Base-by-base conservation (phyloP, 202 grass and related monocot genomes). In the Carex arenaria region DNA sequence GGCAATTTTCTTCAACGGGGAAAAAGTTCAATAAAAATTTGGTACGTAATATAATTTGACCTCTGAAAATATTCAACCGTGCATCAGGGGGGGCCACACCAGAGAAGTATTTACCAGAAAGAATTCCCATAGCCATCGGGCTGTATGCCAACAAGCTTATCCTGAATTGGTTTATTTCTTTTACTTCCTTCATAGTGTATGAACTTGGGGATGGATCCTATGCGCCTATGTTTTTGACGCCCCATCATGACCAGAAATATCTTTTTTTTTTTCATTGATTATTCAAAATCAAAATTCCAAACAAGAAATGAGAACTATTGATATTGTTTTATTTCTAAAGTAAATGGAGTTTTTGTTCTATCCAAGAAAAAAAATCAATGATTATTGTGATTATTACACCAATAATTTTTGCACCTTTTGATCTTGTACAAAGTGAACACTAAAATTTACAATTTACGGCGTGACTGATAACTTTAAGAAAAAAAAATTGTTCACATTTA, bases 121-220 rank as follows among this genome's bases (percentile, higher is more conserved):
- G 92, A 90, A 98, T 91, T 67, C 92, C 95, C 92, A 98, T 98
- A 61, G 95, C 92, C 89, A 98, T 91, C 62, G 95, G 95, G 43
- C 95, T 98, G 67, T 98, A 98, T 67, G 92, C 90, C 81, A 98
- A 85, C 82, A 98, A 85, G 67, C 77, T 90, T 67, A 93, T 87
- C 85, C 95, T 94, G 83, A 59, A 75, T 81, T 87, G 8, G 49
- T 5, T 61, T 64, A 69, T 32, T 30, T 36, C 38, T 67, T 59
- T 15, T 3, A 53, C 51, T 31, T 74, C 30, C 10, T 51, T 75
- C 72, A 56, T 55, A 32, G 19, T 30, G 34, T 76, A 56, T 13
- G 13, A 49, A 49, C n/a, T 70, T 5, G 40, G 45, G 40, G 38
- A 47, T 43, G 18, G 9, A 72, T 22, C 18, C n/a, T 2, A 72